Evolutionary conservation across 2,329 filamentous ascomycete species (phyloP), one percentile per base, ranked within the genome.

Genomic region (Colletotrichum sp.): DNA sequence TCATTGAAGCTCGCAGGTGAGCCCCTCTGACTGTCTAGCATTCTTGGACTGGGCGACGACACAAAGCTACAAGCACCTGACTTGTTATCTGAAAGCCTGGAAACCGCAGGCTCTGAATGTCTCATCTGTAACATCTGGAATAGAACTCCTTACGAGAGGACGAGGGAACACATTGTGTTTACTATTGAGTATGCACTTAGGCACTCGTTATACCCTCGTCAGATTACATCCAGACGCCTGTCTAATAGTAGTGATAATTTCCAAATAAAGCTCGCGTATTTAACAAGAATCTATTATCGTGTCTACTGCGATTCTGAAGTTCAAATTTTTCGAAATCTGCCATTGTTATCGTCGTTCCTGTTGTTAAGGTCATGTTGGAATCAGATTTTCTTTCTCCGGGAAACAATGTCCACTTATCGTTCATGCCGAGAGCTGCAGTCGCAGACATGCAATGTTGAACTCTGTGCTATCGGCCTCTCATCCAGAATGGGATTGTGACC

Each of bases 121-220:
- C 5, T 12, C 5, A 5, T 12, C 39, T n/a, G 39, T 10, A 12
- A 0, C 18, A 49, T n/a, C 39, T 49, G 18, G 39, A n/a, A 10
- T n/a, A n/a, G 39, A n/a, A 7, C 39, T 49, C 18, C 3, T 49
- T 6, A 4, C 18, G 18, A 1, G 9, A 49, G 3, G 39, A 49
- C 18, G 9, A 21, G 4, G 18, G 18, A 6, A 12, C 1, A 44
- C 5, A n/a, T n/a, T 12, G 0, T 7, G 3, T 12, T 7, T 1
- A n/a, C 9, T n/a, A 12, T 12, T 12, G 9, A 6, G 3, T n/a
- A 49, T n/a, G 9, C 5, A 49, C 39, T 4, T 2, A 12, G 39
- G 5, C 18, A 44, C 18, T 44, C 18, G 18, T n/a, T n/a, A 18
- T n/a, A 44, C 5, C 8, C 16, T 44, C 39, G 9, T 9, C 16